Percentiles rank a stretch among this genome's conserved stretches.
These are phyloP conservation scores for Plasmodium chabaudi DNA, from an alignment of 169 alveolate genomes.

Conservation along the genomic window DNA sequence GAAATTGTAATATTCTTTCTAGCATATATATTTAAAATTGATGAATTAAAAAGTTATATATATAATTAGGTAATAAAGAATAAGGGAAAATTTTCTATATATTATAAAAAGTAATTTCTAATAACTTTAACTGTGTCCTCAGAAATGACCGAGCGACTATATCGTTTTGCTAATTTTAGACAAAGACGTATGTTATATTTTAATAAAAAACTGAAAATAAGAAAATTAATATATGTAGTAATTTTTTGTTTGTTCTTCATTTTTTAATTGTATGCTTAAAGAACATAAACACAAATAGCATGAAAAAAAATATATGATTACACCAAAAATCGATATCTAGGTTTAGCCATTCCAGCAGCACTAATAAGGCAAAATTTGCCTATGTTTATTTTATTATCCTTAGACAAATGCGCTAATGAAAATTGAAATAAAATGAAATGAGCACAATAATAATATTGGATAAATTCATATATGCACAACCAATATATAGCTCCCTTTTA, in stretches of 20 bases:
- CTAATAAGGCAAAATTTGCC: conserved; percentile 59
- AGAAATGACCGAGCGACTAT: conserved; percentile 43
- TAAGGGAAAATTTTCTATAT: neutral
- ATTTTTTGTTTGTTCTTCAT: neutral
- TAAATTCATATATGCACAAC: too few species aligned
- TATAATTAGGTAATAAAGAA: conserved; percentile 2
- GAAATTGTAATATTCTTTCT: conserved; percentile 57
- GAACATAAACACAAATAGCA: neutral
- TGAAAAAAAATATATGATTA: conserved; percentile 3
- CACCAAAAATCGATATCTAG: conserved; percentile 65
- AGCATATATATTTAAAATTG: neutral
- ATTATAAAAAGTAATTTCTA: conserved; percentile 1
- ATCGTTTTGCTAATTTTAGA: conserved; percentile 39
- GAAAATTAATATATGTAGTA: neutral
- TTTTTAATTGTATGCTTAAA: neutral
- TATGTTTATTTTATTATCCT: conserved; percentile 49
- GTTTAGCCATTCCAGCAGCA: conserved; percentile 76
- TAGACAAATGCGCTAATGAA: conserved; percentile 51
- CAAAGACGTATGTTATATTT: conserved; percentile 57
- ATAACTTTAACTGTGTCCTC: conserved; percentile 53
- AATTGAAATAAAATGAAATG: neutral
- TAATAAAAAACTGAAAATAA: conserved; percentile 45
- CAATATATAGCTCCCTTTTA: too few species aligned
- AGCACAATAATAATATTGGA: neutral
- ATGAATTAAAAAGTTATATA: conserved; percentile 2